Evolutionary conservation across 805 yeast genomes (phyloP), one percentile per base, ranked within the genome.

Genomic region (Kuraishia cidri): DNA sequence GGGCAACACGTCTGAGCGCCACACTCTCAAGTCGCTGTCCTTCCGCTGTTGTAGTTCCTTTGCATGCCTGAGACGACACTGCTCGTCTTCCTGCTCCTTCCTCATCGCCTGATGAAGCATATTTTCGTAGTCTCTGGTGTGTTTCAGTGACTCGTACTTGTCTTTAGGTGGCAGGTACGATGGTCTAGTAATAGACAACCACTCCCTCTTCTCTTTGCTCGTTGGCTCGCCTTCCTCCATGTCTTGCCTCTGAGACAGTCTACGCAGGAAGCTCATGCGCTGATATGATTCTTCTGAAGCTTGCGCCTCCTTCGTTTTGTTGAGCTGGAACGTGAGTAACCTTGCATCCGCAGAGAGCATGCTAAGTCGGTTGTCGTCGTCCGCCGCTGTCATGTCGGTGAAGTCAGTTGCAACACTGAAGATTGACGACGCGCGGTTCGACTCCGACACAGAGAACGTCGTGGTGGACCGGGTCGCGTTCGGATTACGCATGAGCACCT

Each of bases 101-200:
- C 52, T 43, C 1, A 72, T 42, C 10, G 74, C 73, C 3, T 48
- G 44, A 29, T 56, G 50, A 23, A 74, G 50, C 26, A 74, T 38
- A 19, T 48, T 42, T 33, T 73, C 69, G 36, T 69, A 74, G 44
- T 75, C 77, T 27, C 54, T 52, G 27, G 69, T 58, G 46, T 80
- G 88, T 37, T 64, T 70, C 19, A 50, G 34, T 12, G 69, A 66
- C 43, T 80, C 87, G 13, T 54, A 50, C 12, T 52, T 47, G 17
- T 69, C 53, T 48, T 80, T 80, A 28, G 86, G 84, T 0, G 90
- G 88, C 24, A 80, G 53, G 59, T 74, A 69, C 1, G 66, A 53
- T 17, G 83, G 87, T 34, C 90, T 17, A 6, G 30, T 27, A n/a
- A 27, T 16, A 14, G 30, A 16, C 30, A 27, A 11, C 10, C 9